Base-by-base conservation (phyloP, 139 green algal species). In the Chlamydomonas applanata region DNA sequence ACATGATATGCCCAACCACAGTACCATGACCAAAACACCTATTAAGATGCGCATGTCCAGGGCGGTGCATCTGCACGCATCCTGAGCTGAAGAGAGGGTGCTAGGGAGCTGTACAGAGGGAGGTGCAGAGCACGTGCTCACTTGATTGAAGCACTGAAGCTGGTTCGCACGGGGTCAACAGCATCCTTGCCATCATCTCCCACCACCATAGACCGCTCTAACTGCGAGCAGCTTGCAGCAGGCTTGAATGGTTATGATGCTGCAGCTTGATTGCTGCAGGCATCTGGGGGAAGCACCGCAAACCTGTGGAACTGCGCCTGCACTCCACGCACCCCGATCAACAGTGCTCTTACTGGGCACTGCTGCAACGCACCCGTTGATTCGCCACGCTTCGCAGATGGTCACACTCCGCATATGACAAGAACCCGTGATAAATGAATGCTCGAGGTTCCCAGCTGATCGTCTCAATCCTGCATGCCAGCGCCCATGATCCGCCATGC, bases 401-500 rank as follows among this genome's bases (percentile, higher is more conserved):
- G 69, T 84, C 73, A 32, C 69, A 79, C 68, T 84, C 79, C 16
- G 44, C 73, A 13, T n/a, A 16, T 11, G 68, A 60, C 17, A 83
- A 61, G 52, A 83, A 83, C 16, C 70, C 32, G 59, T 83, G 78
- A 35, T 72, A 79, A 16, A 83, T 44, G 54, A 83, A 83, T 11
- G 78, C 78, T 3, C 57, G n/a, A 4, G 57, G 57, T 25, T 65
- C 24, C 63, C 63, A 79, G 2, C 34, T 53, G 13, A 79, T 49
- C 5, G 73, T 79, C 49, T 79, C 73, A 40, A 79, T 69, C 73
- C 73, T 73, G 57, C 57, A 36, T 24, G 20, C 11, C n/a, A 4
- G n/a, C 53, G 53, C 13, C 46, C 46, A 56, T 27, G 24, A 11
- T 11, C 40, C 7, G 40, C 40, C 40, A 49, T 49, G 40, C 11